These are phyloP conservation scores for Candolleomyces efflorescens DNA, from an alignment of 768 basidiomycete genomes.

Conservation along the genomic window DNA sequence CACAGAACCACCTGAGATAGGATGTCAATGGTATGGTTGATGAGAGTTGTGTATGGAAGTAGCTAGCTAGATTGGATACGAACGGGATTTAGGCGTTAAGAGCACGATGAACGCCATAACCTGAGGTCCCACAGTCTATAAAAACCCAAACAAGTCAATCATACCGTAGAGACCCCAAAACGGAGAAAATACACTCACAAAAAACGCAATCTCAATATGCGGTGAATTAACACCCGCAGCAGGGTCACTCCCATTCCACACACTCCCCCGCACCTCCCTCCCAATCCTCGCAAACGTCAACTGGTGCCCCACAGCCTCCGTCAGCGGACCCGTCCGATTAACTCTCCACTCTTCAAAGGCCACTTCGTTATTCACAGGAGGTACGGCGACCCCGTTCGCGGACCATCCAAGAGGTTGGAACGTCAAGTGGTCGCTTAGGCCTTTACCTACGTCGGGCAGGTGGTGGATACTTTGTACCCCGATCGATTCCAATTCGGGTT, in stretches of 20 bases:
- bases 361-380: neutral
- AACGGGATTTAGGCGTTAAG: too few relatives aligned
- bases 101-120: too few relatives aligned
- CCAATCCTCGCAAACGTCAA: too few relatives aligned
- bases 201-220: conserved; percentile 24
- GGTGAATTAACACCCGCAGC: conserved; percentile 1
- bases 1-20: conserved; percentile 15
- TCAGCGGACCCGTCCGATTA: conserved; percentile 6
- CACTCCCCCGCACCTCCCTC: too few relatives aligned
- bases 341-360: conserved; percentile 5
- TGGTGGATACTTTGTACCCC: neutral
- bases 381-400: too few relatives aligned
- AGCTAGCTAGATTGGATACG: too few relatives aligned
- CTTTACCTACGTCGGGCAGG: conserved; percentile 1
- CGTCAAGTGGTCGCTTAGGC: conserved; percentile 6
- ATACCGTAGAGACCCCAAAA: too few relatives aligned
- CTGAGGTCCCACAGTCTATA: too few relatives aligned
- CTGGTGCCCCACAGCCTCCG: too few relatives aligned
- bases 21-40: neutral
- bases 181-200: neutral
- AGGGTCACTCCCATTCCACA: too few relatives aligned
- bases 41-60: neutral
- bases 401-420: too few relatives aligned
- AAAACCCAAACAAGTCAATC: too few relatives aligned
- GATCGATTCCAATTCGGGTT: neutral